Evolutionary conservation across 2,329 filamentous ascomycete species (phyloP).

Genomic region (Leptodontidium sp.): DNA sequence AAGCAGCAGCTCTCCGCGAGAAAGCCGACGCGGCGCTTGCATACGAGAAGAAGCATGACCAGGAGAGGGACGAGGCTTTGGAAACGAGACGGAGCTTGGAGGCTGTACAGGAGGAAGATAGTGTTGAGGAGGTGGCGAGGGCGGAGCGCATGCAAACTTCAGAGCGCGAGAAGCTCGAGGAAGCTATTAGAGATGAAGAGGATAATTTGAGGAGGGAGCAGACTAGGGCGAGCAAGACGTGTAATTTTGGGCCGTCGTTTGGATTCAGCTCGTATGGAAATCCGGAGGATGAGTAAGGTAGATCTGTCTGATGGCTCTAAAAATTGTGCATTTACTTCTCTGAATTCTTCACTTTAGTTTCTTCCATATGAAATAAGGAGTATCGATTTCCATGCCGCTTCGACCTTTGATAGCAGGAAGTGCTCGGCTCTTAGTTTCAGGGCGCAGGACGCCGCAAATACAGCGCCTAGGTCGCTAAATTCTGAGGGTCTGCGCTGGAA

Average conservation of each 20-base stretch:
- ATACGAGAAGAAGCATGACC: constrained; percentile 37
- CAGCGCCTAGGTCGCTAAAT: not conserved
- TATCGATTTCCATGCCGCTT: no score
- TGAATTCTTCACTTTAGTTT: no score
- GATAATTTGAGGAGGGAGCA: constrained; percentile 23
- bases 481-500: not conserved
- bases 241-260: constrained; percentile 39
- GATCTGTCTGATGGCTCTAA: not conserved
- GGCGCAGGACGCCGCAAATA: not conserved
- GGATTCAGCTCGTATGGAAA: constrained; percentile 14
- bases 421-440: not conserved
- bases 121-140: constrained; percentile 21
- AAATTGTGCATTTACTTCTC: not conserved
- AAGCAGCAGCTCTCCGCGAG: constrained; percentile 40
- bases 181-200: constrained; percentile 34
- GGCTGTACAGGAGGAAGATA: constrained; percentile 11
- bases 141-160: constrained; percentile 15
- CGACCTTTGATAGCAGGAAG: no score
- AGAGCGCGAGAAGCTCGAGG: constrained; percentile 35
- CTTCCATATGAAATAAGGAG: no score
- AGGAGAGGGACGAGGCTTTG: constrained; percentile 20
- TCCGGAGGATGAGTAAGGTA: not conserved
- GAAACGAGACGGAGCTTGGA: constrained; percentile 19
- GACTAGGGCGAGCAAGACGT: constrained; percentile 23
- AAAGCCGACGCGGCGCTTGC: constrained; percentile 43